Conservation (phyloP, 2,329 filamentous ascomycete species). For the Claviceps maximensis region DNA sequence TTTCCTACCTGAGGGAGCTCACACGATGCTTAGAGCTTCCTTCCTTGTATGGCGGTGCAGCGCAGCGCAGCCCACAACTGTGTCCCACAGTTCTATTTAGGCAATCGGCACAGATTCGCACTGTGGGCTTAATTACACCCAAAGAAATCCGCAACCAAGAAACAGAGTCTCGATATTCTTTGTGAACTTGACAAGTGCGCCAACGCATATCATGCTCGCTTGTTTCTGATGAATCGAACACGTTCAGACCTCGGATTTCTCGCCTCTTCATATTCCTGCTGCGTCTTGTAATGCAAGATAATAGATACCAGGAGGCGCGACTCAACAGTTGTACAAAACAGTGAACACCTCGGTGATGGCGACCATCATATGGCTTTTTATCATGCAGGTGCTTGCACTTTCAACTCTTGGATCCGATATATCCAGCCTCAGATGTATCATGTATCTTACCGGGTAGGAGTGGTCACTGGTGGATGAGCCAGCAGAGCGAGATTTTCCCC, state of each 20-base stretch:
- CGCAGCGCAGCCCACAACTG: neutral
- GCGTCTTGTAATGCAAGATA: neutral
- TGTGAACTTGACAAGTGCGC: neutral
- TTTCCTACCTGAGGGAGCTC: neutral
- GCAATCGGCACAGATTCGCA: neutral
- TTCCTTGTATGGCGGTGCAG: no score
- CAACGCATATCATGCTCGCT: neutral
- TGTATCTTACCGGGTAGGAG: constrained; percentile 38
- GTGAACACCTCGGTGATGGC: neutral
- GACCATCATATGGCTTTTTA: constrained; percentile 2
- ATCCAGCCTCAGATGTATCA: constrained; percentile 22
- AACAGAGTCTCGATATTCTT: neutral
- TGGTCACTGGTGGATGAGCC: neutral
- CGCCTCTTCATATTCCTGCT: neutral
- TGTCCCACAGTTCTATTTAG: neutral
- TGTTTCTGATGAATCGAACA: neutral
- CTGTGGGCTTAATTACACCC: neutral
- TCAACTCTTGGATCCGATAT: constrained; percentile 3
- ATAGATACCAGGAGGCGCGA: neutral
- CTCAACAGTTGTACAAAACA: neutral
- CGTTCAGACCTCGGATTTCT: neutral
- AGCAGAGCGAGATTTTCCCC: neutral
- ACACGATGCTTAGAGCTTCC: neutral
- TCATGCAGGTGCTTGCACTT: neutral
- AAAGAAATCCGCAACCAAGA: neutral